These are phyloP conservation scores for Meyerozyma sp. DNA, from an alignment of 1,139 yeast species.

Conservation along the genomic window DNA sequence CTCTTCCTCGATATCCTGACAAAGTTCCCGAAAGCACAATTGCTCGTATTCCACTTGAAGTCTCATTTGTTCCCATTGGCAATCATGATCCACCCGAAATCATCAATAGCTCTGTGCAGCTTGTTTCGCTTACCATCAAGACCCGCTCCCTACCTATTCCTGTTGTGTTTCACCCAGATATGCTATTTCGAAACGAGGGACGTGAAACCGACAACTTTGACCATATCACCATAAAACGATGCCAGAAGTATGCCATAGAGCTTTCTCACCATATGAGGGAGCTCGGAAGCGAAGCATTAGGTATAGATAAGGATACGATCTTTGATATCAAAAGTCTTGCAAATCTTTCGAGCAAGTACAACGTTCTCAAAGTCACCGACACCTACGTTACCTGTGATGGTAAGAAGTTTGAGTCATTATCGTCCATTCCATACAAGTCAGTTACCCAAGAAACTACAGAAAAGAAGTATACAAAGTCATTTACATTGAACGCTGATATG, in stretches of 20 bases:
- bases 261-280: conserved; percentile 22
- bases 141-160: conserved; percentile 33
- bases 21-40: conserved; percentile 4
- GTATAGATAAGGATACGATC: conserved; percentile 20
- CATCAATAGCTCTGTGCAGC: conserved; percentile 24
- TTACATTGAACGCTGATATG: conserved; percentile 19
- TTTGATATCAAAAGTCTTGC: conserved; percentile 32
- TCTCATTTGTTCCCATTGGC: conserved; percentile 20
- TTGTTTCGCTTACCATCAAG: conserved; percentile 27
- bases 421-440: conserved; percentile 12
- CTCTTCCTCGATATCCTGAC: conserved; percentile 9
- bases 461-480: conserved; percentile 15
- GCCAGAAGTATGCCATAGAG: conserved; percentile 29
- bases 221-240: conserved; percentile 23
- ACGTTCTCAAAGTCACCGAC: conserved; percentile 14
- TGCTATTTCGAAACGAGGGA: conserved; percentile 30
- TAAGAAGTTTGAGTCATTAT: conserved; percentile 4
- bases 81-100: conserved; percentile 23
- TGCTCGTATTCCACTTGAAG: conserved; percentile 22
- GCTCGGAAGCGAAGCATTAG: conserved; percentile 19
- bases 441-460: not conserved
- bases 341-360: conserved; percentile 23
- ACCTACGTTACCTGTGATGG: not conserved
- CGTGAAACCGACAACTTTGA: conserved; percentile 29
- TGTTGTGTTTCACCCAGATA: conserved; percentile 29